A percentile compares a stretch with the other conserved stretches of the same genome.
phyloP scores from a whole-genome alignment of 2,329 filamentous ascomycete species.

The Eurotiales sp. region DNA sequence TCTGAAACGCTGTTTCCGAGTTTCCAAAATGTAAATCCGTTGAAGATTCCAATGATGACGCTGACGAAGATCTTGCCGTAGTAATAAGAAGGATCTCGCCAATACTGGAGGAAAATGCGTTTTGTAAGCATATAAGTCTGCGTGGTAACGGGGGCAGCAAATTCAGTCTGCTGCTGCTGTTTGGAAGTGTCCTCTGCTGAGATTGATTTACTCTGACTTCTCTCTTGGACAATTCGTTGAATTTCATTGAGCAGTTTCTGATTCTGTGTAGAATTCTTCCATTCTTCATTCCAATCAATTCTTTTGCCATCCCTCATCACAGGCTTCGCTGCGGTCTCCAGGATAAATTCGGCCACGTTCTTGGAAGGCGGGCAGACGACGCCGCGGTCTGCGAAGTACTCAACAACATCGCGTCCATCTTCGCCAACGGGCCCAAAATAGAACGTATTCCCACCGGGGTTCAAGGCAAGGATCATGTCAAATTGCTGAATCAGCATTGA shows the following conservation, averaged over 20 bases:
- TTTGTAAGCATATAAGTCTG: constrained; percentile 67
- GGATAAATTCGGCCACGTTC: constrained; percentile 64
- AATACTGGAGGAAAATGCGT: constrained; percentile 68
- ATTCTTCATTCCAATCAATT: constrained; percentile 72
- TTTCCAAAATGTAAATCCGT: constrained; percentile 73
- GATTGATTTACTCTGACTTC: constrained; percentile 46
- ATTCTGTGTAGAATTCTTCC: constrained; percentile 63
- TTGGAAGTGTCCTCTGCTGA: constrained; percentile 31
- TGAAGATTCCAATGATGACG: constrained; percentile 70
- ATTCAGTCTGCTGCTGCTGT: constrained; percentile 48
- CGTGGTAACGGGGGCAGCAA: constrained; percentile 60
- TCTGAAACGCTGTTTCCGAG: constrained; percentile 62
- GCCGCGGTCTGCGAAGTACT: constrained; percentile 66
- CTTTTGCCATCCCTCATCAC: constrained; percentile 52
- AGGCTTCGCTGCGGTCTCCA: constrained; percentile 61
- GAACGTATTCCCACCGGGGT: constrained; percentile 66
- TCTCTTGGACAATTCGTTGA: constrained; percentile 56
- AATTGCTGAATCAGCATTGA: constrained; percentile 68
- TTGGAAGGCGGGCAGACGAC: constrained; percentile 63
- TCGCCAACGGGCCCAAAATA: constrained; percentile 70
- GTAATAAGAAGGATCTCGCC: constrained; percentile 71
- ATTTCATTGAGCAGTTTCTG: constrained; percentile 61
- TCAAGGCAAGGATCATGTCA: constrained; percentile 68
- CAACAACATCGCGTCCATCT: constrained; percentile 61
- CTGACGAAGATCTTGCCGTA: constrained; percentile 73